Percentiles rank a stretch among this genome's conserved stretches.
phyloP scores from a whole-genome alignment of 164 flowering plant species.

The Protea cynaroides region DNA sequence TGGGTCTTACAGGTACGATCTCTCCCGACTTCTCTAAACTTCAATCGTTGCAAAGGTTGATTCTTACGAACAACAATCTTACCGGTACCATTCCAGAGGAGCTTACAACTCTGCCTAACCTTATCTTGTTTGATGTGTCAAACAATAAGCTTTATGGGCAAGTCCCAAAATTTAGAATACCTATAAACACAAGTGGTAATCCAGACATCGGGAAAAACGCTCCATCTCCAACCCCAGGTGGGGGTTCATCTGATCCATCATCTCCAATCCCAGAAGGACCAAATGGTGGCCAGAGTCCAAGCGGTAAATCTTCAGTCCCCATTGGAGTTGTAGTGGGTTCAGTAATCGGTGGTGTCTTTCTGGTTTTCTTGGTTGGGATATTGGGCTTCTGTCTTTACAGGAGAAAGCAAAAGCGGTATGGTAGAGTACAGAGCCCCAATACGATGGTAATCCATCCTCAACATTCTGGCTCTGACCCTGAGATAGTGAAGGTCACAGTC shows the following conservation, averaged over 20 bases:
- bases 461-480: conserved; percentile 54
- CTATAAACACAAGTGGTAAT: conserved; percentile 42
- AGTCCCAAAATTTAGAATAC: conserved; percentile 50
- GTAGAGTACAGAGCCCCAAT: conserved; percentile 48
- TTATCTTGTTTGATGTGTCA: conserved; percentile 53
- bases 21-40: conserved; percentile 47
- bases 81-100: conserved; percentile 64
- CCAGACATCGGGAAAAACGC: conserved; percentile 43
- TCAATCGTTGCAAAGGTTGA: conserved; percentile 35
- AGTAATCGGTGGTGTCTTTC: conserved; percentile 32
- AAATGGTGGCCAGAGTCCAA: conserved; percentile 2
- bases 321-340: conserved; percentile 32
- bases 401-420: conserved; percentile 27
- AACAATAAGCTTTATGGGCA: conserved; percentile 56
- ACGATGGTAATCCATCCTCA: conserved; percentile 59
- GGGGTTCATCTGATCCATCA: conserved; percentile 12
- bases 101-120: conserved; percentile 43
- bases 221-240: conserved; percentile 14
- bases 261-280: too few species aligned
- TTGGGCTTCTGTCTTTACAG: conserved; percentile 30
- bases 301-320: conserved; percentile 21
- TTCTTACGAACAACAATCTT: conserved; percentile 50
- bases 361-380: conserved; percentile 22
- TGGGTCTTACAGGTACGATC: conserved; percentile 63
- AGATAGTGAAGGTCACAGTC: conserved; percentile 53